These are phyloP conservation scores for Stylosanthes scabra DNA, from an alignment of 331 rosid genomes.

Conservation along the genomic window DNA sequence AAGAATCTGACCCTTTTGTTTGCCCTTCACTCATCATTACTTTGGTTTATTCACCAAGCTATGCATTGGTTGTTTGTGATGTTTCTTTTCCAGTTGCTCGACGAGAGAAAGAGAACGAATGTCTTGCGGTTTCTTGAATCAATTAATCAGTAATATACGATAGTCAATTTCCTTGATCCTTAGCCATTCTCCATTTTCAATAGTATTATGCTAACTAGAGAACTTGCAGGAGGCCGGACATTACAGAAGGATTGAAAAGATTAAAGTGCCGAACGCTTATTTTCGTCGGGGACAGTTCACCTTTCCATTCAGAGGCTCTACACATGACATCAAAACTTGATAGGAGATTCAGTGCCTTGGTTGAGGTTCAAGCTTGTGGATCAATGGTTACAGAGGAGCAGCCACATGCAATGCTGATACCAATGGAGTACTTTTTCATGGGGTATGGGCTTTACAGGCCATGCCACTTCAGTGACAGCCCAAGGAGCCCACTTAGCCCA, in stretches of 20 bases:
- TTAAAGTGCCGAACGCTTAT: slow-evolving; percentile 86
- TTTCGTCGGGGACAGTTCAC: slow-evolving; percentile 96
- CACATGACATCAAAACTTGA: slow-evolving; percentile 91
- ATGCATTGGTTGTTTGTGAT: slow-evolving; percentile 33
- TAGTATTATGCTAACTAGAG: not conserved
- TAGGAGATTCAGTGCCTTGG: slow-evolving; percentile 91
- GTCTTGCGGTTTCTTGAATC: slow-evolving; percentile 83
- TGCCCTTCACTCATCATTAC: not conserved
- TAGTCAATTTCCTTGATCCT: slow-evolving; percentile 32
- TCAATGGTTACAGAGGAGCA: slow-evolving; percentile 99
- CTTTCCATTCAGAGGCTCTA: slow-evolving; percentile 93
- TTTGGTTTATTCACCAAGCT: slow-evolving; percentile 15
- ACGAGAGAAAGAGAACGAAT: slow-evolving; percentile 85
- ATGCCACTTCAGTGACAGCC: slow-evolving; percentile 78
- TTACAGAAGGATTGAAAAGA: slow-evolving; percentile 77
- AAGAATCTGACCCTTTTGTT: slow-evolving; percentile 28
- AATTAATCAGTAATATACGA: slow-evolving; percentile 64
- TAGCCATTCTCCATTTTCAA: not conserved
- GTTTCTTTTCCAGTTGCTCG: slow-evolving; percentile 73
- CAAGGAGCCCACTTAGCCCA: slow-evolving; percentile 93
- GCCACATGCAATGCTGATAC: slow-evolving; percentile 99
- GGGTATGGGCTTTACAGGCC: slow-evolving; percentile 92
- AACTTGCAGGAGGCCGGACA: slow-evolving; percentile 82
- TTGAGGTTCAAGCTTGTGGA: slow-evolving; percentile 99
- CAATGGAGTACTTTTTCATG: slow-evolving; percentile 97